These are phyloP conservation scores for Fagus crenata DNA, from an alignment of 306 rosid genomes.

Conservation along the genomic window DNA sequence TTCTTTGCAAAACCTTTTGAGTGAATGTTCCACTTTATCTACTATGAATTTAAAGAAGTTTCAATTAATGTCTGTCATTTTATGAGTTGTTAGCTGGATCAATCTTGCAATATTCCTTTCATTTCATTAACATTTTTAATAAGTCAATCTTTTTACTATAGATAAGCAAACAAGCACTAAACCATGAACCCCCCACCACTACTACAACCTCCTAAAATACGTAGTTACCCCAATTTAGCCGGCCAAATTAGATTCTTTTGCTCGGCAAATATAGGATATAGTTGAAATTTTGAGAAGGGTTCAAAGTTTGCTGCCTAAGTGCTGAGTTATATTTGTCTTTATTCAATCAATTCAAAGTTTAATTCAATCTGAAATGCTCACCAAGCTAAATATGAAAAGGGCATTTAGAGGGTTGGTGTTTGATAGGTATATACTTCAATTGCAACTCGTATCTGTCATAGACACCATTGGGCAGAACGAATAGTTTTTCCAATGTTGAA, in stretches of 20 bases:
- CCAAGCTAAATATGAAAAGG: background rate
- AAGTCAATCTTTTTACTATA: conserved; percentile 35
- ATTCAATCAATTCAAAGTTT: background rate
- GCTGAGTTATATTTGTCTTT: conserved; percentile 4
- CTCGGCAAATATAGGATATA: conserved; percentile 33
- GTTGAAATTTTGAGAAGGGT: conserved; percentile 18
- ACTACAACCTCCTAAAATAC: conserved; percentile 36
- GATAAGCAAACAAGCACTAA: conserved; percentile 48
- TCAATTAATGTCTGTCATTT: no score
- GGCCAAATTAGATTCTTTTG: conserved; percentile 47
- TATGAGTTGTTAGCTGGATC: no score
- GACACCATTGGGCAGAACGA: background rate
- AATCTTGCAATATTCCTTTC: no score
- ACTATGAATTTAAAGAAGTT: no score
- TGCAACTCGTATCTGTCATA: background rate
- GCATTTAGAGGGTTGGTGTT: background rate
- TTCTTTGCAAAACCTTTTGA: background rate
- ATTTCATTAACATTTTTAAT: no score
- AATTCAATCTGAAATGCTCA: background rate
- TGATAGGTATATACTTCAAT: background rate
- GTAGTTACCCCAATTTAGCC: conserved; percentile 37
- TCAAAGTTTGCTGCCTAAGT: background rate
- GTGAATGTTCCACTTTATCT: background rate
- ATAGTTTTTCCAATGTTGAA: background rate
- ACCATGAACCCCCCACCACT: conserved; percentile 13